Evolutionary conservation across 2,329 filamentous ascomycete genomes (phyloP).

Genomic region (Hypocrella siamensis): DNA sequence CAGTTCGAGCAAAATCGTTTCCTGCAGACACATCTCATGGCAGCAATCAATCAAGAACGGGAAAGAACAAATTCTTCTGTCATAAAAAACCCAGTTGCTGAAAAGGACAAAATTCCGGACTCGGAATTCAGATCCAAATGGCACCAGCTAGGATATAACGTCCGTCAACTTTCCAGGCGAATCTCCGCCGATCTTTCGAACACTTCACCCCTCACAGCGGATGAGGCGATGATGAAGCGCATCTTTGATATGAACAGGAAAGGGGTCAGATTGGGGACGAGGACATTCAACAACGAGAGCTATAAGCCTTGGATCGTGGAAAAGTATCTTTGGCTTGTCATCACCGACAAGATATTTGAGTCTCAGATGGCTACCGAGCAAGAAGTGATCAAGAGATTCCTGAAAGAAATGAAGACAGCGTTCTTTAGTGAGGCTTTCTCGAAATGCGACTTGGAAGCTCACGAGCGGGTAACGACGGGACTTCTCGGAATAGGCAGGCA

Average conservation of each 20-base stretch:
- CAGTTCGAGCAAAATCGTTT: no score
- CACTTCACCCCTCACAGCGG: neutral
- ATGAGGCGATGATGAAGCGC: neutral
- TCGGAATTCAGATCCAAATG: slow-evolving; percentile 4
- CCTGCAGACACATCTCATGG: no score
- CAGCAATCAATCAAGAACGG: neutral
- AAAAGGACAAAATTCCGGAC: slow-evolving; percentile 6
- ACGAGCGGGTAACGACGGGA: no score
- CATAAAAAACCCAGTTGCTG: neutral
- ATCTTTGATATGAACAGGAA: neutral
- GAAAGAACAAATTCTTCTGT: neutral
- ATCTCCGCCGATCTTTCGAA: neutral
- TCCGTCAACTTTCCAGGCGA: slow-evolving; percentile 1
- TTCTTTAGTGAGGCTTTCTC: no score
- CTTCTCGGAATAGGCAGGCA: no score
- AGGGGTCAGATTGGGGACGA: neutral
- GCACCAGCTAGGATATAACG: slow-evolving; percentile 7
- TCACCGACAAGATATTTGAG: neutral
- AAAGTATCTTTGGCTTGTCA: neutral
- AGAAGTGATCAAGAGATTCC: neutral
- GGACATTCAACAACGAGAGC: neutral
- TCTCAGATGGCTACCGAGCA: no score
- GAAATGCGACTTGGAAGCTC: no score
- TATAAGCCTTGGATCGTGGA: neutral
- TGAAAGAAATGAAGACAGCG: neutral